Conservation (phyloP, 441 rosid species). For the Omphalea diandra region DNA sequence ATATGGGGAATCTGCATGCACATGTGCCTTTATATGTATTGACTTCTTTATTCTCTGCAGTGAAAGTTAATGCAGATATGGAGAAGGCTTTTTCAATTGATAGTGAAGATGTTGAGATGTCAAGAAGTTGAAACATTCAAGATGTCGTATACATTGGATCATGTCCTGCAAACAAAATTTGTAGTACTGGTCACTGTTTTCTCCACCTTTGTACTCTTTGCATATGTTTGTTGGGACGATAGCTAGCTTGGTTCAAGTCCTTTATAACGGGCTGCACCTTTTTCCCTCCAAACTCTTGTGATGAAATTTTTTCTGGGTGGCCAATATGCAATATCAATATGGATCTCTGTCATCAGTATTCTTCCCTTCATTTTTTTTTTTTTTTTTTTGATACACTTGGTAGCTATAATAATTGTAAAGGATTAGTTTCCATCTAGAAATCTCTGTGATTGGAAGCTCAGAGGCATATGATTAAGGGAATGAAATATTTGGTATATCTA, state of each 20-base stretch:
- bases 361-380: neutral
- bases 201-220: constrained; percentile 8
- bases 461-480: neutral
- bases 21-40: no score
- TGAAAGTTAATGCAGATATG: constrained; percentile 21
- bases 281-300: neutral
- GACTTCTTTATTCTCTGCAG: neutral
- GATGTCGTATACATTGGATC: neutral
- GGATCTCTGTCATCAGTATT: neutral
- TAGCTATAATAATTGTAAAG: neutral
- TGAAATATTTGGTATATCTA: neutral
- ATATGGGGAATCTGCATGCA: no score
- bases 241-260: neutral
- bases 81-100: constrained; percentile 25
- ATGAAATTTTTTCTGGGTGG: constrained; percentile 8
- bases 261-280: constrained; percentile 9
- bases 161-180: constrained; percentile 13
- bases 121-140: constrained; percentile 1
- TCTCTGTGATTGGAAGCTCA: neutral
- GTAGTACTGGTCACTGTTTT: constrained; percentile 10
- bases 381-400: neutral
- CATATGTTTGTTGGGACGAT: neutral
- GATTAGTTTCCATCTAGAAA: neutral
- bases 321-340: neutral
- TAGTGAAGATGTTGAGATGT: constrained; percentile 1